Conservation (phyloP, 179 eudicot genomes). For the Heliamphora pulchella region DNA sequence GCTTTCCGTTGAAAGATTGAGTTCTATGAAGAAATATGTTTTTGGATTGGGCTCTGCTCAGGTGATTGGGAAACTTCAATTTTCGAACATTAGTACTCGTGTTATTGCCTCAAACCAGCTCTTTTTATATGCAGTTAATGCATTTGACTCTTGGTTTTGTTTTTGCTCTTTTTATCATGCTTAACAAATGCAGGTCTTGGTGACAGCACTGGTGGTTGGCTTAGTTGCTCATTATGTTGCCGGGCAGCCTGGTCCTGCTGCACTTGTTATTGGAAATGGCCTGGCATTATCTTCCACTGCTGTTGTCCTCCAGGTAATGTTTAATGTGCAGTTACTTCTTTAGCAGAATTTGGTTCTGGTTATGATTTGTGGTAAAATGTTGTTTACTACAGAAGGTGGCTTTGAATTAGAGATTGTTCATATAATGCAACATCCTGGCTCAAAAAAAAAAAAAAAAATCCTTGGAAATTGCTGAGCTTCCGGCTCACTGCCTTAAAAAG, state of each 20-base stretch:
- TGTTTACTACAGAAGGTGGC: not conserved
- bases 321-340: constrained; percentile 12
- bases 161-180: constrained; percentile 7
- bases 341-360: not conserved
- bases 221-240: constrained; percentile 64
- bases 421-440: not conserved
- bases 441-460: not conserved
- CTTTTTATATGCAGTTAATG: constrained; percentile 8
- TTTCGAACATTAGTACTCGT: not conserved
- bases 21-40: constrained; percentile 98
- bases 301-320: constrained; percentile 91
- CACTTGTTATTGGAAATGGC: constrained; percentile 95
- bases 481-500: not conserved
- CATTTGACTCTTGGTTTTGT: not conserved
- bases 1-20: constrained; percentile 92
- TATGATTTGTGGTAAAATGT: constrained; percentile 4
- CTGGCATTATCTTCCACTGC: constrained; percentile 97
- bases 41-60: constrained; percentile 92
- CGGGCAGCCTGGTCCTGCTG: constrained; percentile 85
- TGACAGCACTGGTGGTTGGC: constrained; percentile 77
- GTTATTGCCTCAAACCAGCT: not conserved
- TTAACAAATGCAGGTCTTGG: constrained; percentile 52
- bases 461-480: not conserved
- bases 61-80: constrained; percentile 35
- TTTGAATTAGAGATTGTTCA: not conserved